phyloP scores from a whole-genome alignment of 2,329 filamentous ascomycete genomes.

The Calonectria fujianensis region DNA sequence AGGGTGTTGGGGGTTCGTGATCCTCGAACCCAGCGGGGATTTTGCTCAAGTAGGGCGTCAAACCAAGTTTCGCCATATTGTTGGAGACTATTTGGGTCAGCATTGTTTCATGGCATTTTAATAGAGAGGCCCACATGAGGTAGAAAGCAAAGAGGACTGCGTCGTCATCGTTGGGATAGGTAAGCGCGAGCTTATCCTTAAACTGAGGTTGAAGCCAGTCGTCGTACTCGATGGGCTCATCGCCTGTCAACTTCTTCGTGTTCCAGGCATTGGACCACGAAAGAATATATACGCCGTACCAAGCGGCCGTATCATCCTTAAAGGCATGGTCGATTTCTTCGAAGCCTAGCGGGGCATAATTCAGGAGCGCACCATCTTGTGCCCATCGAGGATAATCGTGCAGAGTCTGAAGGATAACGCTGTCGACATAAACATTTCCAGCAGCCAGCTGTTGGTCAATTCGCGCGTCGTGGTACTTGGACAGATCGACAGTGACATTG shows the following conservation, averaged over 20 bases:
- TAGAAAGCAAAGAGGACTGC: conserved; percentile 71
- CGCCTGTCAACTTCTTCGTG: conserved; percentile 57
- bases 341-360: conserved; percentile 69
- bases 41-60: conserved; percentile 67
- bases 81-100: conserved; percentile 54
- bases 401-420: conserved; percentile 66
- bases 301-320: conserved; percentile 60
- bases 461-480: conserved; percentile 71
- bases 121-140: conserved; percentile 63
- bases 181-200: conserved; percentile 72
- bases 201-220: conserved; percentile 69
- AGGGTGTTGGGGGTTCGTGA: conserved; percentile 65
- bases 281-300: conserved; percentile 62
- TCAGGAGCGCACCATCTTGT: conserved; percentile 65
- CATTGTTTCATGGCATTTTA: neutral
- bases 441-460: conserved; percentile 67
- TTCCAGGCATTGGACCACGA: conserved; percentile 59
- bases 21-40: conserved; percentile 73
- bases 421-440: conserved; percentile 64
- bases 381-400: conserved; percentile 73
- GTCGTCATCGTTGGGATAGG: conserved; percentile 76
- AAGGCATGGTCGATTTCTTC: conserved; percentile 64
- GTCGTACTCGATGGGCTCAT: conserved; percentile 60
- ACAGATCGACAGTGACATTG: conserved; percentile 73
- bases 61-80: conserved; percentile 69